These are phyloP conservation scores for Pseudohalonectria lignicola DNA, from an alignment of 2,329 filamentous ascomycete genomes.

Conservation along the genomic window DNA sequence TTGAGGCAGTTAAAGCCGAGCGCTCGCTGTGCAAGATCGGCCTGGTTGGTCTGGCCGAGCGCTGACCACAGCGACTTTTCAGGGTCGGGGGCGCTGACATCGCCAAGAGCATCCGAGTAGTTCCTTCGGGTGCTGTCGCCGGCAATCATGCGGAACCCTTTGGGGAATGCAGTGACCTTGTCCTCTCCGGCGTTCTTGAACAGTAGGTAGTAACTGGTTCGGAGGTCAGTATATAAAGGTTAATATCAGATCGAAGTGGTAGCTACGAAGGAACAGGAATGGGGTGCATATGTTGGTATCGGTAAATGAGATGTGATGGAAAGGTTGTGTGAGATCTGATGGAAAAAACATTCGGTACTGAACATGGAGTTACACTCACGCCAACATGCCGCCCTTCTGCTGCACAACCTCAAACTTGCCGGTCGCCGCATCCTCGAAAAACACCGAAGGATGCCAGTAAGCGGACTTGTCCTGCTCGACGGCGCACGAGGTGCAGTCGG, in stretches of 20 bases:
- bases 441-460: constrained; percentile 75
- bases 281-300: too few relatives aligned
- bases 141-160: constrained; percentile 71
- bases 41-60: constrained; percentile 54
- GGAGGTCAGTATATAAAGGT: not conserved
- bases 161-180: constrained; percentile 63
- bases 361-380: too few relatives aligned
- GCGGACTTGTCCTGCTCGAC: constrained; percentile 76
- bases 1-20: constrained; percentile 93
- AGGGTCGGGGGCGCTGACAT: constrained; percentile 53
- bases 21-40: constrained; percentile 64
- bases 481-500: constrained; percentile 69
- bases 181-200: constrained; percentile 37
- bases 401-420: constrained; percentile 57
- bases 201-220: constrained; percentile 72
- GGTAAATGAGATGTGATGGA: too few relatives aligned
- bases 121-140: constrained; percentile 58
- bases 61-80: constrained; percentile 59
- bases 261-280: not conserved
- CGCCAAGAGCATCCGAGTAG: constrained; percentile 54
- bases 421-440: constrained; percentile 59
- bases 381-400: constrained; percentile 74
- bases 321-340: not conserved
- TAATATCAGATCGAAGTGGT: not conserved
- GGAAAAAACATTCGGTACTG: not conserved